These are phyloP conservation scores for Casuarina cunninghamiana DNA, from an alignment of 306 rosid genomes.

Conservation along the genomic window DNA sequence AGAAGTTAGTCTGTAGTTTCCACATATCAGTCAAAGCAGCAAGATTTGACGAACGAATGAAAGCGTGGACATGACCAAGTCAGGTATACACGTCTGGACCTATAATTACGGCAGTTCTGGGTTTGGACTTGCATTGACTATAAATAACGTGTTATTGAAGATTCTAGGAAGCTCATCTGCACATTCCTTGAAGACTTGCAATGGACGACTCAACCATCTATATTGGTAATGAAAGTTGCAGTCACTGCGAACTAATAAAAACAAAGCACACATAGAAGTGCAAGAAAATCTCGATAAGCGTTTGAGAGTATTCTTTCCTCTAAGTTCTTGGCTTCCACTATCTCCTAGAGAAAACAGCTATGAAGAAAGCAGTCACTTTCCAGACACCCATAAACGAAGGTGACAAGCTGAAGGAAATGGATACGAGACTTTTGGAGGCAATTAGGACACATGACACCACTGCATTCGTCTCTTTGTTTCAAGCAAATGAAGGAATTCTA, in stretches of 20 bases:
- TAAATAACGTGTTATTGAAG: background rate
- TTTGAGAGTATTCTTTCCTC: too few relatives aligned
- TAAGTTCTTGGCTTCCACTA: background rate
- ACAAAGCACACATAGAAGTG: background rate
- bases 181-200: background rate
- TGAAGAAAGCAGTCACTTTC: background rate
- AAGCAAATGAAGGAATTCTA: conserved; percentile 40
- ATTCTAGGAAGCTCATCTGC: background rate
- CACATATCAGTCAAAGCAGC: too few relatives aligned
- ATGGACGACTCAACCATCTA: too few relatives aligned
- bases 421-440: conserved; percentile 44
- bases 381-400: too few relatives aligned
- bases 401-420: conserved; percentile 38
- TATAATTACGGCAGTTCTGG: too few relatives aligned
- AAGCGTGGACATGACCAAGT: too few relatives aligned
- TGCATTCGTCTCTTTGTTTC: conserved; percentile 37
- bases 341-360: background rate
- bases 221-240: too few relatives aligned
- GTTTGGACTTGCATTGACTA: too few relatives aligned
- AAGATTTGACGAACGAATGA: too few relatives aligned
- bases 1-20: too few relatives aligned
- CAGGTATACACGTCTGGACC: too few relatives aligned
- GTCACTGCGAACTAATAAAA: background rate
- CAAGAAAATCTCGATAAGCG: too few relatives aligned
- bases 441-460: conserved; percentile 36